Evolutionary conservation across 129 eudicot genomes (phyloP).

Genomic region (Flaveria robusta): DNA sequence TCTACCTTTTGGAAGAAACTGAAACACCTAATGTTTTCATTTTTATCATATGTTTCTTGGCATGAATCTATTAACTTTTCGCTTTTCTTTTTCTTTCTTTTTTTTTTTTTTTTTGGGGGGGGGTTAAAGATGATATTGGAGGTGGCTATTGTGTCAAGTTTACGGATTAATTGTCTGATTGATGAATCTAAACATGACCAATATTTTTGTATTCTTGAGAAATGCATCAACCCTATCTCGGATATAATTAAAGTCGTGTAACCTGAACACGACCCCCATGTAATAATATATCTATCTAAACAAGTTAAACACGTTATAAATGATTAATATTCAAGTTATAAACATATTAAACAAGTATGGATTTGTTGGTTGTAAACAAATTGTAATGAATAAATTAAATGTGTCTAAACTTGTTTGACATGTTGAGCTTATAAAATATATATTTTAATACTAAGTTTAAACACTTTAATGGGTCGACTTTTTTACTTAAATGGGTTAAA

Average conservation of each 20-base stretch:
- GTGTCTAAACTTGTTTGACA: not conserved
- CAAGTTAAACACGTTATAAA: not conserved
- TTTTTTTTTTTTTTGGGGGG: no score
- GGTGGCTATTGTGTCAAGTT: not conserved
- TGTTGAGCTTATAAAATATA: not conserved
- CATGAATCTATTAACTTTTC: not conserved
- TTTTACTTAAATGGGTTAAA: no score
- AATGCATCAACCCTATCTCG: not conserved
- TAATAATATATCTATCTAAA: not conserved
- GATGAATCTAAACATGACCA: not conserved
- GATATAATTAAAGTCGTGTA: not conserved
- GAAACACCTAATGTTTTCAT: not conserved
- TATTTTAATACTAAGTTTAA: not conserved
- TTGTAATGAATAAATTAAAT: no score
- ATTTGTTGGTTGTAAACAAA: not conserved
- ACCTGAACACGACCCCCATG: not conserved
- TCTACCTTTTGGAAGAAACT: slow-evolving; percentile 16
- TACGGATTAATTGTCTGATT: not conserved
- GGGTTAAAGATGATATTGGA: not conserved
- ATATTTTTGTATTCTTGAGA: not conserved
- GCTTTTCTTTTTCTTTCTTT: not conserved
- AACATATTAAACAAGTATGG: not conserved
- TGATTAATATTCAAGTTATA: not conserved
- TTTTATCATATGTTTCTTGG: not conserved
- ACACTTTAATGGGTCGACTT: not conserved